These are phyloP conservation scores for Gastrolobium villosum DNA, from an alignment of 306 rosid species.

Conservation along the genomic window DNA sequence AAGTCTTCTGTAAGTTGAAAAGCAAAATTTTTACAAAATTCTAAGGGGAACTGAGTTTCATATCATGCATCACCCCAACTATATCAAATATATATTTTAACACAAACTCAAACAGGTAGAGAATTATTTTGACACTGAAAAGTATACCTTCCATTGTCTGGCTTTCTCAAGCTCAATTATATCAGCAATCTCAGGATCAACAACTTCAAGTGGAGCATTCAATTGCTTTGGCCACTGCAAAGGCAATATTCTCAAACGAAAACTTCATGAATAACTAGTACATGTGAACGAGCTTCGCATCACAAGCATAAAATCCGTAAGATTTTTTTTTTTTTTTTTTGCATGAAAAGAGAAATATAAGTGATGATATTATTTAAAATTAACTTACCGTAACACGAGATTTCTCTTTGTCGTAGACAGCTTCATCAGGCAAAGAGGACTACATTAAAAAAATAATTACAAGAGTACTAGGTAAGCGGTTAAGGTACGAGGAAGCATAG, in stretches of 20 bases:
- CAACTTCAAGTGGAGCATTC: slow-evolving; percentile 86
- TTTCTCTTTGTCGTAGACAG: slow-evolving; percentile 85
- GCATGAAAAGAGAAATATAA: slow-evolving; percentile 9
- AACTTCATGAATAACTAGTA: background rate
- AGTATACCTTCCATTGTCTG: slow-evolving; percentile 89
- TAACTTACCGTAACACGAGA: slow-evolving; percentile 68
- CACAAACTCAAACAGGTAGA: slow-evolving; percentile 18
- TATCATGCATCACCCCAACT: slow-evolving; percentile 10
- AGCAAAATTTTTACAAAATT: background rate
- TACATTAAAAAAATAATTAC: slow-evolving; percentile 13
- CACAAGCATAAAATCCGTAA: background rate
- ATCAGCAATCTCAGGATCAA: slow-evolving; percentile 94
- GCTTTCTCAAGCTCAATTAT: slow-evolving; percentile 97
- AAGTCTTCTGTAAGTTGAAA: background rate
- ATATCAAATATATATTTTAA: background rate
- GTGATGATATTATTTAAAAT: background rate
- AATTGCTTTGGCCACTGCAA: slow-evolving; percentile 96
- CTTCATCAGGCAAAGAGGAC: slow-evolving; percentile 94
- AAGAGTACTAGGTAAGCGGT: background rate
- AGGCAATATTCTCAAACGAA: background rate
- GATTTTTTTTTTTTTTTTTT: background rate
- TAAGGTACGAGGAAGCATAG: background rate
- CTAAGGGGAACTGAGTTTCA: slow-evolving; percentile 1
- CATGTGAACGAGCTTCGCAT: slow-evolving; percentile 4
- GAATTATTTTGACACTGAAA: background rate